Evolutionary conservation across 139 green algal genomes (phyloP).

Genomic region (Chlamydomonas sp.): DNA sequence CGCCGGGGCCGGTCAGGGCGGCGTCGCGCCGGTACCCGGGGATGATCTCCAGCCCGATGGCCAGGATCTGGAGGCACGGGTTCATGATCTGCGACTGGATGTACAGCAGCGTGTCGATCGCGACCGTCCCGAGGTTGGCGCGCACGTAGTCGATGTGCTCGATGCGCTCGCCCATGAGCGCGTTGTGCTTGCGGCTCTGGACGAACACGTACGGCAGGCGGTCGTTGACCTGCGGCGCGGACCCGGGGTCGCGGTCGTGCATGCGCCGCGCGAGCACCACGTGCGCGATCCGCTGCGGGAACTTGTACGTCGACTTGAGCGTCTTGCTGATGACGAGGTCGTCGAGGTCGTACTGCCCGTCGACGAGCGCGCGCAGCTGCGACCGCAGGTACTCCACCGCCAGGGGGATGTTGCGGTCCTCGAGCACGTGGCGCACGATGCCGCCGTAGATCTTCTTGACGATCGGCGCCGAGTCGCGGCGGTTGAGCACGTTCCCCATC

Average conservation of each 20-base stretch:
- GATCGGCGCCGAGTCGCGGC: slow-evolving; percentile 16
- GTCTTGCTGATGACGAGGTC: slow-evolving; percentile 24
- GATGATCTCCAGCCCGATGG: slow-evolving; percentile 4
- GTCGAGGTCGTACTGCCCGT: not conserved
- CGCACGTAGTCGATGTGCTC: slow-evolving; percentile 16
- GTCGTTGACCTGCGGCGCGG: slow-evolving; percentile 17
- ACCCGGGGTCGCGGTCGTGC: slow-evolving; percentile 14
- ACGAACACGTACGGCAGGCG: slow-evolving; percentile 17
- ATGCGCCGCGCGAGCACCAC: slow-evolving; percentile 21
- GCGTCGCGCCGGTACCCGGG: not conserved
- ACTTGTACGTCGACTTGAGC: slow-evolving; percentile 16
- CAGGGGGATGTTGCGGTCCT: not conserved
- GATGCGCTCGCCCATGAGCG: slow-evolving; percentile 17
- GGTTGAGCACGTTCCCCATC: slow-evolving; percentile 24
- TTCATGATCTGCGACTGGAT: slow-evolving; percentile 21
- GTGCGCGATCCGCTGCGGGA: slow-evolving; percentile 19
- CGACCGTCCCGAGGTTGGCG: not conserved
- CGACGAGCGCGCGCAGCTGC: not conserved
- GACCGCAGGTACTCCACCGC: not conserved
- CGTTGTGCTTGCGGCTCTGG: slow-evolving; percentile 1
- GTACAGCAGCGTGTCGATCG: slow-evolving; percentile 14
- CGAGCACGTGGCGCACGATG: slow-evolving; percentile 3
- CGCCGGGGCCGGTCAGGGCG: not conserved
- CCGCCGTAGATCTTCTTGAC: slow-evolving; percentile 11
- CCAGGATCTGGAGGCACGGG: slow-evolving; percentile 8